Evolutionary conservation across 2,329 filamentous ascomycete genomes (phyloP).

Genomic region (Fusarium mexicanum): DNA sequence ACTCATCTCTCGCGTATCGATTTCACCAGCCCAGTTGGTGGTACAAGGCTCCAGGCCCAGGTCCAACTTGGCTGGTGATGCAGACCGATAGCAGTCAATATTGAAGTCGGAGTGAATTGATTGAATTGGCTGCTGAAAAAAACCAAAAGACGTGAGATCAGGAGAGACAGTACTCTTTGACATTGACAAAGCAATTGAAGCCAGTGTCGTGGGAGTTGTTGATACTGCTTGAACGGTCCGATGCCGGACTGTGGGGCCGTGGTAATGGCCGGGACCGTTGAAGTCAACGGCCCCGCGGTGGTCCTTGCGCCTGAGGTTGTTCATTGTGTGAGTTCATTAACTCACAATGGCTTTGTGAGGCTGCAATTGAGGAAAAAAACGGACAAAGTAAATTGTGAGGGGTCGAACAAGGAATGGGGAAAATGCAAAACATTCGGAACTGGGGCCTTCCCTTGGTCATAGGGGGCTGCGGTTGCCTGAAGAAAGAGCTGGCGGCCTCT

Average conservation of each 20-base stretch:
- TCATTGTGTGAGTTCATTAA: constrained; percentile 1
- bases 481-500: constrained; percentile 4
- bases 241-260: constrained; percentile 29
- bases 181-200: neutral
- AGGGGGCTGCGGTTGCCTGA: constrained; percentile 5
- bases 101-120: constrained; percentile 9
- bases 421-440: constrained; percentile 5
- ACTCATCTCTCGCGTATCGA: constrained; percentile 35
- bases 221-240: constrained; percentile 13
- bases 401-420: constrained; percentile 3
- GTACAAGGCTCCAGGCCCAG: constrained; percentile 4
- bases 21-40: constrained; percentile 7
- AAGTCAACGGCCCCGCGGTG: constrained; percentile 7
- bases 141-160: neutral
- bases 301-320: constrained; percentile 12
- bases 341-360: constrained; percentile 22
- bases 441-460: constrained; percentile 17
- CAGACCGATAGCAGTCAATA: constrained; percentile 21
- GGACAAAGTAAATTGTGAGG: neutral
- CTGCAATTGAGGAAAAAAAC: neutral
- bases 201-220: constrained; percentile 9
- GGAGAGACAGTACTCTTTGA: neutral
- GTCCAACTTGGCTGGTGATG: constrained; percentile 22
- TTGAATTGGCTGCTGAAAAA: neutral
- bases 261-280: neutral